These are phyloP conservation scores for Colletotrichum scovillei DNA, from an alignment of 2,329 filamentous ascomycete genomes.

Conservation along the genomic window DNA sequence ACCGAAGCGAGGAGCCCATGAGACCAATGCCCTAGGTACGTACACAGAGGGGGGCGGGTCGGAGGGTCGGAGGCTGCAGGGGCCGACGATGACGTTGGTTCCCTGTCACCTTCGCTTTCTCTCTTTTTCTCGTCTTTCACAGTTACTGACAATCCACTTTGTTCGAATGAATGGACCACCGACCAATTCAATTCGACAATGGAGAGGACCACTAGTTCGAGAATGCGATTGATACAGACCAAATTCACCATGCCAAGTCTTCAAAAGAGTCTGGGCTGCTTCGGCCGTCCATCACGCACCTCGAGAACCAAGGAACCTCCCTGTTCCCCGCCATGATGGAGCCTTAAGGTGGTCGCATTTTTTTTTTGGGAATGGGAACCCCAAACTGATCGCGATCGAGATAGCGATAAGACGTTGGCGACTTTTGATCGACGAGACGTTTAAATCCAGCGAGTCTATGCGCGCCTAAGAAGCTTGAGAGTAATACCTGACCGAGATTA, in stretches of 20 bases:
- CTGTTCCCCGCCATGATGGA: neutral
- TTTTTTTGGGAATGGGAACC: neutral
- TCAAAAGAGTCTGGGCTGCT: neutral
- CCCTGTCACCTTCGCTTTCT: neutral
- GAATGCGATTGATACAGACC: neutral
- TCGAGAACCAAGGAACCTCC: conserved; percentile 3
- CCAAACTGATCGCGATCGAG: conserved; percentile 22
- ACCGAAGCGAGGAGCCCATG: neutral
- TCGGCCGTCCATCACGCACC: neutral
- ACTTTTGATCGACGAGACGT: neutral
- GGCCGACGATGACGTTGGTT: neutral
- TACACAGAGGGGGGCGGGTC: neutral
- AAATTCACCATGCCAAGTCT: neutral
- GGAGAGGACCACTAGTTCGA: neutral
- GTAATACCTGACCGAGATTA: neutral
- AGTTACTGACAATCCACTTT: too few species aligned
- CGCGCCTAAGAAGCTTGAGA: neutral
- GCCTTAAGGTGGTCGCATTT: neutral
- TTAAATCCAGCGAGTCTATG: conserved; percentile 4
- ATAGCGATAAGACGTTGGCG: conserved; percentile 27
- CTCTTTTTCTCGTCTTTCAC: neutral
- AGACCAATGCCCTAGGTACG: neutral
- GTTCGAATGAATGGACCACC: too few species aligned
- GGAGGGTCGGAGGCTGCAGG: neutral
- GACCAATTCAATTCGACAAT: too few species aligned